phyloP scores from a whole-genome alignment of 2,329 filamentous ascomycete genomes.

The Incumbomyces lentus region DNA sequence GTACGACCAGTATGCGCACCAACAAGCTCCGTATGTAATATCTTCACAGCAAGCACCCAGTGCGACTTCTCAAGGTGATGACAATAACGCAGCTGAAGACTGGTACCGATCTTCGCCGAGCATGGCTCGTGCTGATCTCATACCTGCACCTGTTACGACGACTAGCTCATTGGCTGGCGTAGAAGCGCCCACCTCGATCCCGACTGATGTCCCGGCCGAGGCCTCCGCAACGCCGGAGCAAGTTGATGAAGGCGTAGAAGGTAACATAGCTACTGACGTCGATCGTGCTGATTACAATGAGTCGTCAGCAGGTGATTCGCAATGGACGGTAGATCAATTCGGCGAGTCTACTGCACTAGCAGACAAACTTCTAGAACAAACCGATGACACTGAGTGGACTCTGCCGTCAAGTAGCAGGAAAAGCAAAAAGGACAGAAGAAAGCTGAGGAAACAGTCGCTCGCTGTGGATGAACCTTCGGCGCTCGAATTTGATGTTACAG shows the following conservation, averaged over 20 bases:
- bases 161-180: not conserved
- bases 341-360: no score
- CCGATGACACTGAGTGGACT: not conserved
- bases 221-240: not conserved
- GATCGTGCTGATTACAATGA: no score
- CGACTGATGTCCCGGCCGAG: not conserved
- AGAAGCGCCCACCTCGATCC: not conserved
- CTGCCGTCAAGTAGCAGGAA: not conserved
- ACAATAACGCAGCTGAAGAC: not conserved
- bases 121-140: not conserved
- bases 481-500: not conserved
- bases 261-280: no score
- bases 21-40: no score
- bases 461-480: not conserved
- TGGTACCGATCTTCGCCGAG: not conserved
- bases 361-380: no score
- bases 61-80: no score
- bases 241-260: not conserved
- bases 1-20: no score
- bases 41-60: no score
- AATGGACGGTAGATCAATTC: no score
- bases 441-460: not conserved
- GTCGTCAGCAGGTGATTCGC: no score
- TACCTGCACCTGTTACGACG: not conserved
- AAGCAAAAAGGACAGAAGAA: conserved; percentile 4